phyloP scores from a whole-genome alignment of 176 grass and related monocot species.

The Eragrostis curvula region DNA sequence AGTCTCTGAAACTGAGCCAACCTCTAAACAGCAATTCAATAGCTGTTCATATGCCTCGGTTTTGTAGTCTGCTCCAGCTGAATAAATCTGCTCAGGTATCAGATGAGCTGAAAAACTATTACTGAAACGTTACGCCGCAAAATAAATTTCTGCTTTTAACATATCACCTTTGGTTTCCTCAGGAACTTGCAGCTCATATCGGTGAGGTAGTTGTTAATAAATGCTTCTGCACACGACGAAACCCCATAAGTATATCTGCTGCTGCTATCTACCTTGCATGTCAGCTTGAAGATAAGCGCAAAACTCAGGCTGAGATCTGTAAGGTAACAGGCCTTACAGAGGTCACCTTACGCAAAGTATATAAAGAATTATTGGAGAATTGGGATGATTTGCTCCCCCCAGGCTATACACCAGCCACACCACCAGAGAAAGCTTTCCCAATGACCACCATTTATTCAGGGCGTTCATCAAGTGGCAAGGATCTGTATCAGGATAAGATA shows the following conservation, averaged over 20 bases:
- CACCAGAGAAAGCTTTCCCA: slow-evolving; percentile 91
- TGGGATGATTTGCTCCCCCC: slow-evolving; percentile 90
- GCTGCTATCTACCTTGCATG: slow-evolving; percentile 97
- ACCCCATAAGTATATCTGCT: slow-evolving; percentile 99
- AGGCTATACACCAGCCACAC: slow-evolving; percentile 89
- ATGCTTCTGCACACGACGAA: slow-evolving; percentile 90
- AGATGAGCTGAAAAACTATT: slow-evolving; percentile 5
- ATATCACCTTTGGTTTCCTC: not conserved
- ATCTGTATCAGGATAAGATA: slow-evolving; percentile 70
- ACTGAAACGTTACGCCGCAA: not conserved
- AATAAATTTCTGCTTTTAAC: not conserved
- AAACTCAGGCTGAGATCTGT: slow-evolving; percentile 97
- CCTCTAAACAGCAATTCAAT: slow-evolving; percentile 98
- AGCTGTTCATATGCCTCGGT: slow-evolving; percentile 97
- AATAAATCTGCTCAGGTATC: slow-evolving; percentile 99
- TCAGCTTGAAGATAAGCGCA: slow-evolving; percentile 95
- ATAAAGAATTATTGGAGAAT: slow-evolving; percentile 97
- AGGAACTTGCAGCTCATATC: slow-evolving; percentile 97
- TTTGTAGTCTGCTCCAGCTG: slow-evolving; percentile 93
- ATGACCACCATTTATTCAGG: slow-evolving; percentile 77
- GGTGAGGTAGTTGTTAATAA: slow-evolving; percentile 97
- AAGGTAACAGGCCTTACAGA: slow-evolving; percentile 97
- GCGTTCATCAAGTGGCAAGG: slow-evolving; percentile 65
- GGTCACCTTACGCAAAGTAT: slow-evolving; percentile 98
- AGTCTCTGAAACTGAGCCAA: slow-evolving; percentile 92